Conservation (phyloP, 2,329 filamentous ascomycete species). For the Ascochyta koolunga region DNA sequence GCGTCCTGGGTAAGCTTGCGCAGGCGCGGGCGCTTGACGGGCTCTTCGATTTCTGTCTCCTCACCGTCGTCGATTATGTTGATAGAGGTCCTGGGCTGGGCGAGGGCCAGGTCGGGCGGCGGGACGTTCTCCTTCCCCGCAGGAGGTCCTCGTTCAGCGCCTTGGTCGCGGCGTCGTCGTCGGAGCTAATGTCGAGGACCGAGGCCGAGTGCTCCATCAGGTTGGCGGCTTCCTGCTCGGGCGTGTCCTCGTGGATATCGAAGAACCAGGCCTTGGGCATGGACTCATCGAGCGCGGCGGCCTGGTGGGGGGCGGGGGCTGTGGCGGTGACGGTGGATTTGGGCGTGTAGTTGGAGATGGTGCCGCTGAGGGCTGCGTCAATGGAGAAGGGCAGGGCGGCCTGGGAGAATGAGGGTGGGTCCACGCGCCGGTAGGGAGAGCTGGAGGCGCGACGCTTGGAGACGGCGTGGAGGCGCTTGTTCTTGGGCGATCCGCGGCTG, state of each 20-base stretch:
- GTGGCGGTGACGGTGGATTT: constrained; percentile 47
- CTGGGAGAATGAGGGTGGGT: constrained; percentile 68
- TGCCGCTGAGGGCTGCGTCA: constrained; percentile 80
- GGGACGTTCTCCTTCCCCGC: constrained; percentile 92
- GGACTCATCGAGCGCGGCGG: constrained; percentile 57
- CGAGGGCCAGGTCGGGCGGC: constrained; percentile 57
- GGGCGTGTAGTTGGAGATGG: constrained; percentile 67
- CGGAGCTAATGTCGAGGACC: constrained; percentile 85
- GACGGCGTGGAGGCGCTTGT: constrained; percentile 72
- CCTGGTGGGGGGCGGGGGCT: constrained; percentile 46
- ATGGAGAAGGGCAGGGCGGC: constrained; percentile 74
- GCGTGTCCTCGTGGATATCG: constrained; percentile 90
- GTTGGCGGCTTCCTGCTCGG: constrained; percentile 89
- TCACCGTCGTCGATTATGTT: constrained; percentile 18
- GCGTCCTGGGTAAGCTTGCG: constrained; percentile 42
- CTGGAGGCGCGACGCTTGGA: constrained; percentile 68
- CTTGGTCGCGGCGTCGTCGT: constrained; percentile 73
- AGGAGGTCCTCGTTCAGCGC: constrained; percentile 61
- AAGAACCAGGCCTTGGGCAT: constrained; percentile 77
- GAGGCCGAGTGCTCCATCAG: constrained; percentile 89
- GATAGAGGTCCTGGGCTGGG: constrained; percentile 23
- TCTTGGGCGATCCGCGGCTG: constrained; percentile 76
- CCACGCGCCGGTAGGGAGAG: constrained; percentile 70
- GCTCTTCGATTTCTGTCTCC: constrained; percentile 20
- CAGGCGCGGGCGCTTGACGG: constrained; percentile 38